phyloP scores from a whole-genome alignment of 305 asterid species.

The Solanum chacoense region DNA sequence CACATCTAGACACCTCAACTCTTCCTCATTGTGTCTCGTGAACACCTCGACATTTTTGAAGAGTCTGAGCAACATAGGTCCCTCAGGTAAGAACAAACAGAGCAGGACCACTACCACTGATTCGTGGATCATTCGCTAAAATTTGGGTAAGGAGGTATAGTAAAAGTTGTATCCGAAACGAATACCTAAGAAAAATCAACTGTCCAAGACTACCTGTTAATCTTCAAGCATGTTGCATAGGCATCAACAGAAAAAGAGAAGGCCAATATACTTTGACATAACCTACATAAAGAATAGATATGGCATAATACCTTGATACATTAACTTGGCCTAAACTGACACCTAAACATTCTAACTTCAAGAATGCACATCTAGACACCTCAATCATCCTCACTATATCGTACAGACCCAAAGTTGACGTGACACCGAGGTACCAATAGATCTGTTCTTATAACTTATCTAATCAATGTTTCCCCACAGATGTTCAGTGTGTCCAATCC shows the following conservation, averaged over 20 bases:
- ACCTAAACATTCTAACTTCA: not conserved
- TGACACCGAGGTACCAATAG: too few relatives aligned
- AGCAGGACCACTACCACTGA: not conserved
- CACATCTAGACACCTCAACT: not conserved
- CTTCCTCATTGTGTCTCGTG: not conserved
- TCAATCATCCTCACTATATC: not conserved
- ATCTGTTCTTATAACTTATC: not conserved
- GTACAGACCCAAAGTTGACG: not conserved
- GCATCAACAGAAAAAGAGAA: too few relatives aligned
- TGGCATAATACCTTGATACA: too few relatives aligned
- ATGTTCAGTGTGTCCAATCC: not conserved
- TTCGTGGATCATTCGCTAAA: not conserved
- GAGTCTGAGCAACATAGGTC: not conserved
- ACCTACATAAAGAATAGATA: too few relatives aligned
- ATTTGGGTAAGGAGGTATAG: not conserved
- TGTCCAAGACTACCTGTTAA: not conserved
- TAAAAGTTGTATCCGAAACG: not conserved
- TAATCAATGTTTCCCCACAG: not conserved
- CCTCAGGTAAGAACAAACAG: not conserved
- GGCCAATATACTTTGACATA: not conserved
- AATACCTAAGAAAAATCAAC: not conserved
- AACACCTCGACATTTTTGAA: not conserved
- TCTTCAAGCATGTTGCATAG: not conserved
- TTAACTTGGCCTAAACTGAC: not conserved
- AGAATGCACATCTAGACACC: not conserved